Base-by-base conservation (phyloP, 192 early-diverging fungal genomes). In the Coemansia sp. region DNA sequence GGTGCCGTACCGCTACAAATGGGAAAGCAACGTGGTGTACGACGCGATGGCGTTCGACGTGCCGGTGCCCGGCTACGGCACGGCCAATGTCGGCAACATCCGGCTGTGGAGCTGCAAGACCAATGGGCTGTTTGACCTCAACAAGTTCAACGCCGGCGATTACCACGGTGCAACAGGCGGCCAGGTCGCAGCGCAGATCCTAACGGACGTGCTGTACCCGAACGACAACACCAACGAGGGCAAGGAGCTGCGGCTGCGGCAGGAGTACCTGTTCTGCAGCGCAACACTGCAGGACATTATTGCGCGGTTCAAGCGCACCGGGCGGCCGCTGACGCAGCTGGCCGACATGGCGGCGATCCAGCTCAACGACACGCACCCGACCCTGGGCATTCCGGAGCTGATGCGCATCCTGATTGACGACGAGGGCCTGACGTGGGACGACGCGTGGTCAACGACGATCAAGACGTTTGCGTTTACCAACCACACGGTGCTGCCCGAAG, bases 151-250 rank as follows among this genome's bases (percentile, higher is more conserved):
- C 62, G 81, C 81, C 11, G 95, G 95, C 73, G 87, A 96, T 76
- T 98, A 98, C 62, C 85, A 89, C 43, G 86, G 90, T 55, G 87
- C 91, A 21, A 90, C 97, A 1, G 86, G 87, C 55, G 93, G 93
- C 53, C 93, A 97, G 64, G 91, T 88, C 50, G 79, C 80, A 9
- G 94, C 95, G 15, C 91, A 94, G 69, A 93, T 94, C 74, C 89
- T 98, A 46, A 97, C 95, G 0, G 84, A 90, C 8, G 92, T 96
- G 23, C 76, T 94, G 64, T 98, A 98, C 73, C 95, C 95, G 31
- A 98, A 98, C 67, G 95, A 98, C 78, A 97, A 97, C 77, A 94
- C 95, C 67, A 87, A 86, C 85, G 88, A 88, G 49, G 95, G 95
- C 53, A 98, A 98, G 72, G 90, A 90, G 69, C 80, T 98, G 43